Conservation (phyloP, 2,329 filamentous ascomycete genomes). For the Pseudogymnoascus sp. region DNA sequence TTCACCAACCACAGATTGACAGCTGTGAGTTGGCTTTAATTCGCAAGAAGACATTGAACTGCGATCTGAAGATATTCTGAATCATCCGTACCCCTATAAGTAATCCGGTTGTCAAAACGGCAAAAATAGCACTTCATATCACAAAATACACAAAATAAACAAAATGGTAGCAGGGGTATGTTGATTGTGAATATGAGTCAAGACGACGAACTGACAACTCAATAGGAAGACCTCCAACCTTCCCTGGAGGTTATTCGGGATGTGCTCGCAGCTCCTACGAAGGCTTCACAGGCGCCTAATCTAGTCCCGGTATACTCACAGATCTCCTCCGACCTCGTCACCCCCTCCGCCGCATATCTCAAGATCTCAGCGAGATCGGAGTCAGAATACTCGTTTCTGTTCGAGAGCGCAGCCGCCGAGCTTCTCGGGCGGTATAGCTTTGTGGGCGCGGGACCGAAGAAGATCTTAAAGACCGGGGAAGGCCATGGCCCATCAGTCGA, state of each 20-base stretch:
- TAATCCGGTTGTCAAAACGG: background rate
- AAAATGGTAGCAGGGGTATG: background rate
- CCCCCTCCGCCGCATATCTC: constrained; percentile 88
- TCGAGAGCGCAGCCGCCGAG: constrained; percentile 91
- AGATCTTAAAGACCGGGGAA: constrained; percentile 78
- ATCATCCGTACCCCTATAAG: background rate
- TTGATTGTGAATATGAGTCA: background rate
- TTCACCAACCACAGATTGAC: background rate
- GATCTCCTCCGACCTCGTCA: constrained; percentile 86
- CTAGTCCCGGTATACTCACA: constrained; percentile 76
- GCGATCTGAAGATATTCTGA: background rate
- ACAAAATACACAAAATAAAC: constrained; percentile 3
- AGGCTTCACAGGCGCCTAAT: constrained; percentile 53
- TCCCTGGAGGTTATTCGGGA: constrained; percentile 52
- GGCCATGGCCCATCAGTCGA: constrained; percentile 79
- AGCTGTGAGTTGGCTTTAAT: background rate
- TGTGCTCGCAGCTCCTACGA: constrained; percentile 41
- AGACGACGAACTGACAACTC: constrained; percentile 19
- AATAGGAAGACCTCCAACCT: constrained; percentile 45
- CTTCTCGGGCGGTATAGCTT: constrained; percentile 94
- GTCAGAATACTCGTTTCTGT: constrained; percentile 82
- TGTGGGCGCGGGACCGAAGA: constrained; percentile 70
- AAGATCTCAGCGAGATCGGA: constrained; percentile 71
- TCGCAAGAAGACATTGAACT: background rate
- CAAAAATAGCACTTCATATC: constrained; percentile 2